Evolutionary conservation across 352 stramenopile genomes (phyloP).

Genomic region (Salisapilia sapeloensis): DNA sequence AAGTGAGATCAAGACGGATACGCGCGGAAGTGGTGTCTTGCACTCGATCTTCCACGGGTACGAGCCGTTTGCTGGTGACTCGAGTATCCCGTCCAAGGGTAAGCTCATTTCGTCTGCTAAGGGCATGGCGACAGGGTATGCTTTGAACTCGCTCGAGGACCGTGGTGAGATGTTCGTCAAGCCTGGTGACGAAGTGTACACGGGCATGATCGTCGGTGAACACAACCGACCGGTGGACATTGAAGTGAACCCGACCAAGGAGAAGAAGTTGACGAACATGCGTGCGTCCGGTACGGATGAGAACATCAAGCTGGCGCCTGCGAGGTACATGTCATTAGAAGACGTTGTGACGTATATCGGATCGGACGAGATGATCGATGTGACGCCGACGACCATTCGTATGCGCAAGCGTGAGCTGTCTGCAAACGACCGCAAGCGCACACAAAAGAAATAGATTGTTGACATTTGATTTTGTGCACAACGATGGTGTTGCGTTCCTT

Average conservation of each 20-base stretch:
- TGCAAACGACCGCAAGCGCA: constrained; percentile 38
- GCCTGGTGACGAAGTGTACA: constrained; percentile 90
- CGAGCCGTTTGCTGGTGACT: constrained; percentile 54
- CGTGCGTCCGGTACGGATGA: constrained; percentile 90
- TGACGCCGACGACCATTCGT: constrained; percentile 90
- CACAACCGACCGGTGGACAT: constrained; percentile 90
- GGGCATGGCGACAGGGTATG: constrained; percentile 74
- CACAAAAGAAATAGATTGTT: constrained; percentile 26
- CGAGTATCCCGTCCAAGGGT: constrained; percentile 59
- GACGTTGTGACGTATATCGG: constrained; percentile 96
- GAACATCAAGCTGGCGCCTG: constrained; percentile 86
- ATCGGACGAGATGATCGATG: constrained; percentile 97
- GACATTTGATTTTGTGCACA: too few species aligned
- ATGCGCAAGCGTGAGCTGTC: constrained; percentile 72
- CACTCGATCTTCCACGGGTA: constrained; percentile 97
- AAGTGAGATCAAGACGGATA: constrained; percentile 91
- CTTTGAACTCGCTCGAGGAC: constrained; percentile 84
- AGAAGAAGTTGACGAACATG: constrained; percentile 97
- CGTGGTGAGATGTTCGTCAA: constrained; percentile 93
- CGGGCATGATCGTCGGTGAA: constrained; percentile 97
- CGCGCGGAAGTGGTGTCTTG: constrained; percentile 90
- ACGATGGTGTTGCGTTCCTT: too few species aligned
- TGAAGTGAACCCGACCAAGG: constrained; percentile 95
- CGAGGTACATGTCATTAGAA: constrained; percentile 89
- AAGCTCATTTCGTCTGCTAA: constrained; percentile 70